phyloP scores from a whole-genome alignment of 1,284 basidiomycete species.

The Boletus calvinii region DNA sequence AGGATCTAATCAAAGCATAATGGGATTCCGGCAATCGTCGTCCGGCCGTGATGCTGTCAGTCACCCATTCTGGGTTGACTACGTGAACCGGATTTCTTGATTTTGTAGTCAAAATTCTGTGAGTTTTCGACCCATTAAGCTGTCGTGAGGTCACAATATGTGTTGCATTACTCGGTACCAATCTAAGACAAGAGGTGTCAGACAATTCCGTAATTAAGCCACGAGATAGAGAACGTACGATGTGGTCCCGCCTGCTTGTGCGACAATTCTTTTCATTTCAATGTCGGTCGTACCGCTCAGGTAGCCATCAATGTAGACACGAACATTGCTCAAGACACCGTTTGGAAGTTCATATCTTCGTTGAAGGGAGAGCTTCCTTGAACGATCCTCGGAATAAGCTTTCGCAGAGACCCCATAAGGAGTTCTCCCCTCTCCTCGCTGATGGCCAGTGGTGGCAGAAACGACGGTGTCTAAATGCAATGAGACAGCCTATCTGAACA shows the following conservation, averaged over 20 bases:
- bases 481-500: neutral
- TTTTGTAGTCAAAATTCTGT: conserved; percentile 54
- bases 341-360: conserved; percentile 29
- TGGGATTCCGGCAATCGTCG: conserved; percentile 54
- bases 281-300: conserved; percentile 68
- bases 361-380: conserved; percentile 53
- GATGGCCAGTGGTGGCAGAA: conserved; percentile 65
- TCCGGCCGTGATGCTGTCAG: conserved; percentile 59
- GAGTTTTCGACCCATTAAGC: conserved; percentile 63
- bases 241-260: conserved; percentile 54
- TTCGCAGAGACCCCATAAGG: conserved; percentile 33
- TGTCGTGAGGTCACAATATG: conserved; percentile 71
- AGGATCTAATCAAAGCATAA: conserved; percentile 47
- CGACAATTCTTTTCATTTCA: conserved; percentile 65
- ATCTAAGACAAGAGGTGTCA: conserved; percentile 35
- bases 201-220: neutral
- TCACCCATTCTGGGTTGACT: conserved; percentile 71
- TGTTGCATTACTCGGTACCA: conserved; percentile 57
- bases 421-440: conserved; percentile 54
- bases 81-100: conserved; percentile 48
- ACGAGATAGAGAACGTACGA: conserved; percentile 39
- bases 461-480: conserved; percentile 49
- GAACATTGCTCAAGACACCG: conserved; percentile 43
- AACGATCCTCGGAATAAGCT: conserved; percentile 45
- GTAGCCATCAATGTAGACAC: conserved; percentile 66